Percentiles rank a stretch among this genome's conserved stretches.
Evolutionary conservation across 78 protist genomes (phyloP).

Genomic region (Planoprotostelium fungivorum): DNA sequence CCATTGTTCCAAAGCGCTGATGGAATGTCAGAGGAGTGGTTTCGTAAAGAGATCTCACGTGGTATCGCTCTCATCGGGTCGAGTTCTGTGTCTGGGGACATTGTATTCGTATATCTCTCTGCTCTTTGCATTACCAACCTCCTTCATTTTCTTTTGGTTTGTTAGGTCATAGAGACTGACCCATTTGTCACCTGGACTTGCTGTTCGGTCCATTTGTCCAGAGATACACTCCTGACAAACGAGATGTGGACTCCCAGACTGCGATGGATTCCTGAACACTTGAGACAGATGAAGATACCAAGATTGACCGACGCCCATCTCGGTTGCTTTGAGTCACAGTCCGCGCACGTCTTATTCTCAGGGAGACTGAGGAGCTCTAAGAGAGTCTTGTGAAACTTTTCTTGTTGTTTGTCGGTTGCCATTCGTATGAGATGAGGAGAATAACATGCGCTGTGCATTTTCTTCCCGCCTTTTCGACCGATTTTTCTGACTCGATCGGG

Average conservation of each 20-base stretch:
- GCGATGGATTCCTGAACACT: conserved; percentile 79
- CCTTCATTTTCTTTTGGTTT: conserved; percentile 29
- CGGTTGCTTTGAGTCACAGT: conserved; percentile 61
- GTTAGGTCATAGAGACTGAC: not conserved
- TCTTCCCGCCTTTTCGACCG: not conserved
- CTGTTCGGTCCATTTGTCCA: conserved; percentile 62
- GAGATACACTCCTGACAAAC: conserved; percentile 59
- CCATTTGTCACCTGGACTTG: conserved; percentile 13
- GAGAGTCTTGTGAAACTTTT: not conserved
- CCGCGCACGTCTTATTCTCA: conserved; percentile 54
- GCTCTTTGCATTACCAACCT: conserved; percentile 58
- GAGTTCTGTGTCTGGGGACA: conserved; percentile 28
- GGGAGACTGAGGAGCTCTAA: not conserved
- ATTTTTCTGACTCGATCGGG: not conserved
- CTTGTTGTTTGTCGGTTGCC: not conserved
- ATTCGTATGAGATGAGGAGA: not conserved
- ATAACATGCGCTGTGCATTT: too few species aligned
- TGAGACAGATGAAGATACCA: conserved; percentile 72
- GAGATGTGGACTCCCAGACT: conserved; percentile 77
- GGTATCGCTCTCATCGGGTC: conserved; percentile 36
- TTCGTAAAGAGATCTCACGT: conserved; percentile 10
- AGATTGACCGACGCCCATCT: conserved; percentile 72
- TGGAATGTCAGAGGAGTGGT: not conserved
- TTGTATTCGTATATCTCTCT: conserved; percentile 32
- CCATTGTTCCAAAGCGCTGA: conserved; percentile 35